These are phyloP conservation scores for Pleurotus citrinopileatus DNA, from an alignment of 768 basidiomycete species.

Conservation along the genomic window DNA sequence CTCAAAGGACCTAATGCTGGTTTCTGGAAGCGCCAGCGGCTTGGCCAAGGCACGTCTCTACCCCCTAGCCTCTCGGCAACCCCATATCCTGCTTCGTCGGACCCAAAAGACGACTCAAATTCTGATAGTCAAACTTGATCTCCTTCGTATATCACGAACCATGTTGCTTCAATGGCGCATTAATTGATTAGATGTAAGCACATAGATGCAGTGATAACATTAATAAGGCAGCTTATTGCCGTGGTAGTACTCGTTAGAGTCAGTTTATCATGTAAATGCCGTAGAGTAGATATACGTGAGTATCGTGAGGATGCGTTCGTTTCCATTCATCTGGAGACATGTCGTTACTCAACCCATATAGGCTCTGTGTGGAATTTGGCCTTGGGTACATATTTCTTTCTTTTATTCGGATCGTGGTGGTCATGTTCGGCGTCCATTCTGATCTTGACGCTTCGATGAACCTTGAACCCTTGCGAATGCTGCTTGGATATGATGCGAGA, in stretches of 20 bases:
- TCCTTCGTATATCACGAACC: too few species aligned
- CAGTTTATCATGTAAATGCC: too few species aligned
- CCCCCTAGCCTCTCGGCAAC: constrained; percentile 24
- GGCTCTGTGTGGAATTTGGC: constrained; percentile 27
- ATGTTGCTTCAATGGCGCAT: too few species aligned
- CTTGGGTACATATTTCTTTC: constrained; percentile 24
- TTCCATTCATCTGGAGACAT: too few species aligned
- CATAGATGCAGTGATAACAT: too few species aligned
- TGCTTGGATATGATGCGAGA: constrained; percentile 40
- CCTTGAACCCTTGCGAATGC: constrained; percentile 34
- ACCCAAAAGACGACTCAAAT: not conserved
- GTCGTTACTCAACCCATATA: constrained; percentile 34
- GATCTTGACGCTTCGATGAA: constrained; percentile 50
- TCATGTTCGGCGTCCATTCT: constrained; percentile 50
- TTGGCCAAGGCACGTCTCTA: constrained; percentile 25
- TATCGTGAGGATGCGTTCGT: too few species aligned
- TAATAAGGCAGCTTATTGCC: too few species aligned
- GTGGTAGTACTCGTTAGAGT: too few species aligned
- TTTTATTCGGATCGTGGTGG: constrained; percentile 21
- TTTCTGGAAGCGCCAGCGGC: constrained; percentile 47
- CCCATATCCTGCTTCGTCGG: not conserved
- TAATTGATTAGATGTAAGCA: too few species aligned
- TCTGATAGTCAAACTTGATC: too few species aligned
- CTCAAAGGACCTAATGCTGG: constrained; percentile 56
- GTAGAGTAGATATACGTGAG: too few species aligned